Evolutionary conservation across 371 early-diverging fungal species (phyloP).

Genomic region (Dinochytrium kinnereticum): DNA sequence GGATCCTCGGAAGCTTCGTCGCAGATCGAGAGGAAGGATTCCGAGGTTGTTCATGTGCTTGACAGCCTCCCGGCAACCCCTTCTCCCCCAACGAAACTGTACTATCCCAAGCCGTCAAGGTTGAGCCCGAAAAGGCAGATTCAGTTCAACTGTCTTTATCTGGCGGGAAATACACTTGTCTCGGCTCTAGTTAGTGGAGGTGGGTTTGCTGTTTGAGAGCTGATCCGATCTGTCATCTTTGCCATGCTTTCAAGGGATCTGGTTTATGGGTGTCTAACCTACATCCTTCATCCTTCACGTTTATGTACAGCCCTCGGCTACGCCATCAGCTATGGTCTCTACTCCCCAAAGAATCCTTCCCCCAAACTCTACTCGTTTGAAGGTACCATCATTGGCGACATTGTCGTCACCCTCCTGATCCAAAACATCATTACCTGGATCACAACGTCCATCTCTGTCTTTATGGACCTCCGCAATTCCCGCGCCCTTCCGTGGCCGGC

Average conservation of each 20-base stretch:
- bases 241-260: too few relatives aligned
- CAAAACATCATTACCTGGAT: constrained; percentile 16
- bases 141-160: not conserved
- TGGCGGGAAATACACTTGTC: constrained; percentile 4
- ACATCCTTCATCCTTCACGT: not conserved
- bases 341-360: not conserved
- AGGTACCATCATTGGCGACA: constrained; percentile 9
- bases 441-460: constrained; percentile 16
- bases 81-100: constrained; percentile 3
- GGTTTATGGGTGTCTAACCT: too few relatives aligned
- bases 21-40: not conserved
- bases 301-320: not conserved
- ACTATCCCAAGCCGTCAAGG: too few relatives aligned
- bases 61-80: not conserved
- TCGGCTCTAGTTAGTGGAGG: constrained; percentile 1
- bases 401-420: constrained; percentile 17
- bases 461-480: not conserved
- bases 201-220: not conserved
- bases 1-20: too few relatives aligned
- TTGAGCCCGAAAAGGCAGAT: constrained; percentile 3
- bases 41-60: not conserved
- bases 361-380: constrained; percentile 4
- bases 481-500: constrained; percentile 1
- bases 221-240: too few relatives aligned
- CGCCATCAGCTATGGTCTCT: constrained; percentile 6